Evolutionary conservation across 495 filamentous ascomycete species (phyloP).

Genomic region (Schizothecium vesticola): DNA sequence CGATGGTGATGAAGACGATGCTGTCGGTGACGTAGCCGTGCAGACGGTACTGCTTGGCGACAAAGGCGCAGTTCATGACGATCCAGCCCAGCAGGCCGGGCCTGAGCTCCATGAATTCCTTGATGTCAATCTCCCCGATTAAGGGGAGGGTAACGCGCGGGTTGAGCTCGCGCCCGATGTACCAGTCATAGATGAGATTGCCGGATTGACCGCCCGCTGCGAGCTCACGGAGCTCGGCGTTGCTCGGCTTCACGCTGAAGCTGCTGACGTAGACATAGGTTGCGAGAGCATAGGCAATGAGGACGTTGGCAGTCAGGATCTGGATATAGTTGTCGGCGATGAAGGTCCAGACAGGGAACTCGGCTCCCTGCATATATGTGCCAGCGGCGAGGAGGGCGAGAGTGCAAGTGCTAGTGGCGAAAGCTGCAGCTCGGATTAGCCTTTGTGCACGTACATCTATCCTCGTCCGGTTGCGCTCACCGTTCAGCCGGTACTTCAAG

Average conservation of each 20-base stretch:
- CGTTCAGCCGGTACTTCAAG: conserved; percentile 86
- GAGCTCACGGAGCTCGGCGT: conserved; percentile 65
- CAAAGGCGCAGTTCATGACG: conserved; percentile 75
- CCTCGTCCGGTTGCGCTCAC: conserved; percentile 38
- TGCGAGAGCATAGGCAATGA: conserved; percentile 64
- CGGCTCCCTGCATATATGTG: conserved; percentile 68
- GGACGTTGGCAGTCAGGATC: conserved; percentile 74
- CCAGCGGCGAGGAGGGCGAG: conserved; percentile 63
- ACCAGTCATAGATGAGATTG: conserved; percentile 91
- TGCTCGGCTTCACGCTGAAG: conserved; percentile 71
- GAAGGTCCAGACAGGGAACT: conserved; percentile 87
- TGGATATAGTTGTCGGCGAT: conserved; percentile 86
- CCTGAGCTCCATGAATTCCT: conserved; percentile 82
- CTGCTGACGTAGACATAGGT: conserved; percentile 72
- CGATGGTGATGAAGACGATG: conserved; percentile 71
- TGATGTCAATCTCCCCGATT: conserved; percentile 82
- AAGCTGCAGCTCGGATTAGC: conserved; percentile 49
- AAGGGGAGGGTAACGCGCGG: conserved; percentile 76
- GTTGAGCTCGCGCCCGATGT: conserved; percentile 95
- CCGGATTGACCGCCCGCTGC: conserved; percentile 78
- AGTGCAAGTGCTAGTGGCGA: conserved; percentile 65
- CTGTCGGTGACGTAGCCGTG: conserved; percentile 82
- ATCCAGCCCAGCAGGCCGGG: conserved; percentile 91
- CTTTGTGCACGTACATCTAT: not conserved
- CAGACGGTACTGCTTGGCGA: conserved; percentile 79